Evolutionary conservation across 148 eudicot species (phyloP), one percentile per base, ranked within the genome.

Genomic region (Arctostaphylos glauca): DNA sequence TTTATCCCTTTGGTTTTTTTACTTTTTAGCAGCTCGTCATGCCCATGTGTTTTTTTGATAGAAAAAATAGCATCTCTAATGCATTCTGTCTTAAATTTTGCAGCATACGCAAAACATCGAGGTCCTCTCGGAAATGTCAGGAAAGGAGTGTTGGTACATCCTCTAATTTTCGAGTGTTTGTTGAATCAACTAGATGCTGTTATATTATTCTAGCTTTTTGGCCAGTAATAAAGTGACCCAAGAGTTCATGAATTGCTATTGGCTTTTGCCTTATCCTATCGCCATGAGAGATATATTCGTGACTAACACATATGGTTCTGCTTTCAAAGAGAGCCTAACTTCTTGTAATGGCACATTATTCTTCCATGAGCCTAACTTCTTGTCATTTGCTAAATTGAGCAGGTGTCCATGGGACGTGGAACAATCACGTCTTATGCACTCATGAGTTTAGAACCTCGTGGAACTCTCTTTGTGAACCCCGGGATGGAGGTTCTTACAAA

Each of bases 121-220:
- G 99, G 99, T 81, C 91, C 93, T 49, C 91, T 96, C 77, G 99
- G 98, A 76, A 96, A 94, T 88, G 98, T 96, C 84, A 91, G 99
- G 81, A 96, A 96, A 86, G 99, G 99, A 91, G 99, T 94, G 58
- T 70, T 96, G 98, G 99, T 96, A 95, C 21, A 5, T 60, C 62
- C 70, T 78, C 53, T 79, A 77, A 73, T 66, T 55, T 84, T 38
- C 77, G 75, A 14, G 8, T 56, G 38, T 81, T 16, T 67, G 5
- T 52, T 60, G 31, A 52, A 48, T 43, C 52, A 49, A 59, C 5
- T n/a, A 41, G 31, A 76, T 15, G 47, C 54, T 43, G 12, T 47
- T 21, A 38, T 8, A 47, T 59, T 38, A 2, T 48, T 77, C 46
- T 8, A 55, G 71, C 52, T 59, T 21, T 60, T 23, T 38, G 15